Evolutionary conservation across 2,329 filamentous ascomycete genomes (phyloP).

Genomic region (Chrysoporthe austroafricana): DNA sequence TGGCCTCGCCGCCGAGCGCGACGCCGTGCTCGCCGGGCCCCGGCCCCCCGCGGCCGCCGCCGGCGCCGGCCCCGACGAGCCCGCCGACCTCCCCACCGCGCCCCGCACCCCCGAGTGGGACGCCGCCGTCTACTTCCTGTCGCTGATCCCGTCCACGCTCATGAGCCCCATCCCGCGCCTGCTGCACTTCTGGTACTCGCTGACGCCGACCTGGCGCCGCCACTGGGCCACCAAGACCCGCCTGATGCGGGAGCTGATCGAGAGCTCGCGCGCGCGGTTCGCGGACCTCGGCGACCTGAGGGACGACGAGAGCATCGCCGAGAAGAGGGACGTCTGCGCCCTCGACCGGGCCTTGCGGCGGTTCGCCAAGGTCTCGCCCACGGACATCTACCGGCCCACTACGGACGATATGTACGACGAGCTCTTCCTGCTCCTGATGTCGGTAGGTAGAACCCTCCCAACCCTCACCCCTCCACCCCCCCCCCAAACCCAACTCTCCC

Average conservation of each 20-base stretch:
- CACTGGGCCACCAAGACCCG: slow-evolving; percentile 20
- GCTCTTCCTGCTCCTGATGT: slow-evolving; percentile 20
- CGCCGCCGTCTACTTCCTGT: slow-evolving; percentile 19
- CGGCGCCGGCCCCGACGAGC: background rate
- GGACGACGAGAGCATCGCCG: slow-evolving; percentile 3
- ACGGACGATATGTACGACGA: slow-evolving; percentile 26
- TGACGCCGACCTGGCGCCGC: slow-evolving; percentile 21
- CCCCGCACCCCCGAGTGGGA: slow-evolving; percentile 18
- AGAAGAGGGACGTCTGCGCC: slow-evolving; percentile 19
- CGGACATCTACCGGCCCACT: slow-evolving; percentile 18
- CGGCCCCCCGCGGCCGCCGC: slow-evolving; percentile 32
- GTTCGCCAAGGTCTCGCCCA: slow-evolving; percentile 20
- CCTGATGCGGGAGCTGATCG: slow-evolving; percentile 16
- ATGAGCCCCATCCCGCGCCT: slow-evolving; percentile 18
- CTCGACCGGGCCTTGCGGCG: slow-evolving; percentile 20
- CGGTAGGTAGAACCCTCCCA: background rate
- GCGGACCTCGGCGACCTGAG: slow-evolving; percentile 16
- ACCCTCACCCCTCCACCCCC: too few relatives aligned
- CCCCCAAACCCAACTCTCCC: background rate
- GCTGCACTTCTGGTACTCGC: slow-evolving; percentile 21
- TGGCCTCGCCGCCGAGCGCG: slow-evolving; percentile 31
- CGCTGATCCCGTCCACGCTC: slow-evolving; percentile 18
- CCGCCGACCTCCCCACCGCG: slow-evolving; percentile 19
- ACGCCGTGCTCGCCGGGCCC: slow-evolving; percentile 36
- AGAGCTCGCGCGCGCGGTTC: slow-evolving; percentile 13